Evolutionary conservation across 169 alveolate genomes (phyloP), one percentile per base, ranked within the genome.

Genomic region (Prorocentrum cordatum): DNA sequence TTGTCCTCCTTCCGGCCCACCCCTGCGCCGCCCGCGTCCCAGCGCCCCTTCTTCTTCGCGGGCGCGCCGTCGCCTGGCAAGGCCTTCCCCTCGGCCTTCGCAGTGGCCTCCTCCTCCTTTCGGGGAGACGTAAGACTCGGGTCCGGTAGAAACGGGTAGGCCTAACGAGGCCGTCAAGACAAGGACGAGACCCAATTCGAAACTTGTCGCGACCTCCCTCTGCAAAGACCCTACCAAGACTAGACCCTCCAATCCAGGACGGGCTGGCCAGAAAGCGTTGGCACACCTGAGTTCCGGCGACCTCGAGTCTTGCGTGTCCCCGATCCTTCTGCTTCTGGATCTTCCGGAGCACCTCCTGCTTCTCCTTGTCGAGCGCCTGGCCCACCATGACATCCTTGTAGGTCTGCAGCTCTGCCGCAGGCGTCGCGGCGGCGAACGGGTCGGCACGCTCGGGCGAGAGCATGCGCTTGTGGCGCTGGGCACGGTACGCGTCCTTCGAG

Each of bases 391-490:
- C 82, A 35, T 83, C 91, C 91, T 83, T 33, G 62, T 83, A 83
- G 62, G 91, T 66, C 62, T 42, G 35, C 70, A 83, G 66, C 59
- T 66, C 91, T 32, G 77, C 80, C 32, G 91, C 91, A 4, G 91
- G 91, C 42, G 91, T 83, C 47, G 79, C 47, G 47, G 39, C 80
- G 26, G 91, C 91, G 33, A 83, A 83, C n/a, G 91, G 77, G 59
- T 83, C 91, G n/a, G 91, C 91, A 45, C 91, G 91, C 24, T 64
- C 80, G 29, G 91, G 91, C 20, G 91, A 83, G 18, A 83, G 67
- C 79, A 45, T 42, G 33, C 91, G 80, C 71, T 83, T 66, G 47
- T 47, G 59, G 54, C 91, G 79, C 61, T 83, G 88, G 75, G 75
- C 59, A 10, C 64, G 61, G 5, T 12, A 12, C 12, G 6, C 12